Conservation (phyloP, 805 yeast genomes). For the Wickerhamiella brachini region DNA sequence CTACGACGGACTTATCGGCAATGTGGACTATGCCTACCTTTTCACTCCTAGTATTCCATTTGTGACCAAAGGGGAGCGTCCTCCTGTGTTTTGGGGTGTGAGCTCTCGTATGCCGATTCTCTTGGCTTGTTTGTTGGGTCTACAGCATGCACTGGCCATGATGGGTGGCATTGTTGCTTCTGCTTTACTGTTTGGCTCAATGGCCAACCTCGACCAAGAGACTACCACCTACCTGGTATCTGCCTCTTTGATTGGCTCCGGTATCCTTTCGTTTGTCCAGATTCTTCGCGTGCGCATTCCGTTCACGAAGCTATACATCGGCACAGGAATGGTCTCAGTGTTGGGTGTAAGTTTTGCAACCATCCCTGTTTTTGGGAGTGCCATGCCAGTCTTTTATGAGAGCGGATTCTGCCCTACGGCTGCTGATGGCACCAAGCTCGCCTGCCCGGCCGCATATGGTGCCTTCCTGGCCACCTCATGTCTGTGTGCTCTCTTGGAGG, state of each 20-base stretch:
- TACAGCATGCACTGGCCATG: conserved; percentile 84
- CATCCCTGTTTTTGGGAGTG: conserved; percentile 60
- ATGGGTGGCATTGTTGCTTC: conserved; percentile 84
- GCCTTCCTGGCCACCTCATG: conserved; percentile 71
- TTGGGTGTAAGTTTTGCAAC: conserved; percentile 89
- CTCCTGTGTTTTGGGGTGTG: conserved; percentile 56
- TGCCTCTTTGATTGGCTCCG: conserved; percentile 56
- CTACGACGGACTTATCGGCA: conserved; percentile 72
- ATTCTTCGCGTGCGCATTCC: conserved; percentile 69
- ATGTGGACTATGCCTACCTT: conserved; percentile 65
- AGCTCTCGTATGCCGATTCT: conserved; percentile 70
- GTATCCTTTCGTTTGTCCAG: conserved; percentile 57
- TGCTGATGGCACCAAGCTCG: conserved; percentile 47
- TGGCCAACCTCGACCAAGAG: conserved; percentile 42
- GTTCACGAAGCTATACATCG: conserved; percentile 61
- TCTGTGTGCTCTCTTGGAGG: conserved; percentile 62
- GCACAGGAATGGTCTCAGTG: conserved; percentile 80
- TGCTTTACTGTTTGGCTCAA: conserved; percentile 53
- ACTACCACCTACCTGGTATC: conserved; percentile 54
- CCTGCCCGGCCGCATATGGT: conserved; percentile 90
- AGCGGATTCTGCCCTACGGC: conserved; percentile 53
- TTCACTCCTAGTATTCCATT: conserved; percentile 77
- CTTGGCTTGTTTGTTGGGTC: conserved; percentile 63
- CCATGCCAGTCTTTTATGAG: conserved; percentile 68
- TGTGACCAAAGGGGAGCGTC: conserved; percentile 40